phyloP scores from a whole-genome alignment of 495 filamentous ascomycete species.

The Entonaema liquescens region DNA sequence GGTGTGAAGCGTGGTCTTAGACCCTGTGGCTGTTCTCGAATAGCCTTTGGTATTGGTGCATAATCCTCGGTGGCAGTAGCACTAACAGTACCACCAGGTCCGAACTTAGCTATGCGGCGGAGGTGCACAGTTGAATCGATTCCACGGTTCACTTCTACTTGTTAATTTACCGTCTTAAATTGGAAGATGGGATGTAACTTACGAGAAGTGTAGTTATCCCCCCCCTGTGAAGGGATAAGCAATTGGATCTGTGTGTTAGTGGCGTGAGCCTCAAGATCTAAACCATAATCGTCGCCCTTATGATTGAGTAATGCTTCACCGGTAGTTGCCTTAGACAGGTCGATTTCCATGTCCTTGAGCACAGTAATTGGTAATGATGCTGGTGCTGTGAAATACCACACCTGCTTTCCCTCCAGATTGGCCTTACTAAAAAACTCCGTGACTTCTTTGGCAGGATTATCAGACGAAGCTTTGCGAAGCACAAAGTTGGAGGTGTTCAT shows the following conservation, averaged over 20 bases:
- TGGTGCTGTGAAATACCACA: conserved; percentile 62
- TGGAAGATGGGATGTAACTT: conserved; percentile 23
- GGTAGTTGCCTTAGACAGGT: conserved; percentile 47
- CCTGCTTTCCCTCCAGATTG: conserved; percentile 57
- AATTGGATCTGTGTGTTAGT: conserved; percentile 54
- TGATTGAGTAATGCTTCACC: conserved; percentile 52
- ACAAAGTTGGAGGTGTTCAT: conserved; percentile 45
- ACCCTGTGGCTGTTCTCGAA: conserved; percentile 57
- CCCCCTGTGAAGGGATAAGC: conserved; percentile 52
- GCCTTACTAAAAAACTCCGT: conserved; percentile 52
- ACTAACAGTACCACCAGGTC: conserved; percentile 39
- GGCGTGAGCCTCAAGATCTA: conserved; percentile 47
- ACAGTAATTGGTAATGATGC: conserved; percentile 59
- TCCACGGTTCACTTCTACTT: conserved; percentile 44
- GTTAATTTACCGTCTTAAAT: conserved; percentile 25
- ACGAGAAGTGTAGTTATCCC: conserved; percentile 54
- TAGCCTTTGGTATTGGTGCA: conserved; percentile 38
- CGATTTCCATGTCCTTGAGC: conserved; percentile 56
- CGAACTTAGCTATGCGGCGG: conserved; percentile 54
- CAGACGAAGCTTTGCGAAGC: conserved; percentile 48
- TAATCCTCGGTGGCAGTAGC: conserved; percentile 38
- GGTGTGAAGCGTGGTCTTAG: conserved; percentile 55
- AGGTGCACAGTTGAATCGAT: conserved; percentile 56
- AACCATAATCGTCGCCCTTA: conserved; percentile 52
- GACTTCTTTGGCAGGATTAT: conserved; percentile 45